Percentiles rank a stretch among this genome's conserved stretches.
Evolutionary conservation across 169 alveolate genomes (phyloP).

Genomic region (Plasmodium gonderi): DNA sequence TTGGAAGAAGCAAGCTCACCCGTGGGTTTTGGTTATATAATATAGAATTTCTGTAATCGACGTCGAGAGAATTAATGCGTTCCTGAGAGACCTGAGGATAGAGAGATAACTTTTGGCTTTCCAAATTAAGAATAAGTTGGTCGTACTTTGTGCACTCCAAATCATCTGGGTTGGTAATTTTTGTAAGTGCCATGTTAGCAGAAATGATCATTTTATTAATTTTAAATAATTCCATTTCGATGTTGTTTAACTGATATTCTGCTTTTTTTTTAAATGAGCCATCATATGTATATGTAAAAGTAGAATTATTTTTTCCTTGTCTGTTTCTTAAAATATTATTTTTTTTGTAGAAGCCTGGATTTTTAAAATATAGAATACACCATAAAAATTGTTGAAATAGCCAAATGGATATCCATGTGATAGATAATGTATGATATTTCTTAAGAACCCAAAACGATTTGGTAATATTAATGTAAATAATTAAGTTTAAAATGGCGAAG

Average conservation of each 20-base stretch:
- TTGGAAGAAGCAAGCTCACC: neutral
- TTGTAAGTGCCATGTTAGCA: neutral
- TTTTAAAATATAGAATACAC: constrained; percentile 50
- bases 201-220: constrained; percentile 12
- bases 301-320: neutral
- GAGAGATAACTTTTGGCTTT: constrained; percentile 16
- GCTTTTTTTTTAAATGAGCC: constrained; percentile 21
- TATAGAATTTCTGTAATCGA: constrained; percentile 48
- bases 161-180: neutral
- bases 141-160: neutral
- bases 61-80: constrained; percentile 41
- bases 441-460: constrained; percentile 12
- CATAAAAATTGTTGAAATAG: constrained; percentile 52
- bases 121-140: neutral
- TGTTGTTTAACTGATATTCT: constrained; percentile 47
- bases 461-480: constrained; percentile 50
- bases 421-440: constrained; percentile 2
- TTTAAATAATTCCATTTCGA: constrained; percentile 49
- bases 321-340: constrained; percentile 14
- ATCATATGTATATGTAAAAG: constrained; percentile 5
- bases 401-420: constrained; percentile 52
- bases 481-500: constrained; percentile 77
- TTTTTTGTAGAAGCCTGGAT: constrained; percentile 63
- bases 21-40: constrained; percentile 44
- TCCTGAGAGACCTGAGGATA: constrained; percentile 52